Conservation (phyloP, 495 filamentous ascomycete genomes). For the Penicillium paxilli region DNA sequence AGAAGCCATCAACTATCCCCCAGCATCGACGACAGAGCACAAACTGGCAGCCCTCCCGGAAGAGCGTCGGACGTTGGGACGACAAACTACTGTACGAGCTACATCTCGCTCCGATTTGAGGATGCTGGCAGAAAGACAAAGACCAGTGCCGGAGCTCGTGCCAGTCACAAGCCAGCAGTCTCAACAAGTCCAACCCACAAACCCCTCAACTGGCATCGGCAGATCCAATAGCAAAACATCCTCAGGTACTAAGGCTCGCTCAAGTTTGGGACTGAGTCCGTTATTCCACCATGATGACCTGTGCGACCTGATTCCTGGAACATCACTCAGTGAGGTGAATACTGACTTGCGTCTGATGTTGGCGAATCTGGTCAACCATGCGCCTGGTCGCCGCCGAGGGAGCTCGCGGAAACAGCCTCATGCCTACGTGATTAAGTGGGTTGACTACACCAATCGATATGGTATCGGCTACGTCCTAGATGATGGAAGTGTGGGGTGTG, state of each 20-base stretch:
- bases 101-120: constrained; percentile 17
- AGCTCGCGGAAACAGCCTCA: constrained; percentile 37
- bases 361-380: constrained; percentile 37
- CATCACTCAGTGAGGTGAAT: constrained; percentile 43
- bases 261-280: constrained; percentile 39
- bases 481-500: constrained; percentile 80
- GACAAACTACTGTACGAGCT: constrained; percentile 21
- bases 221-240: constrained; percentile 37
- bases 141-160: background rate
- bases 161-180: background rate
- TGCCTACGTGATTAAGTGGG: constrained; percentile 78
- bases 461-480: constrained; percentile 84
- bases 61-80: constrained; percentile 9
- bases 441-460: constrained; percentile 92
- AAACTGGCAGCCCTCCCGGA: constrained; percentile 22
- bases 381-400: constrained; percentile 34
- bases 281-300: constrained; percentile 40
- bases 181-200: constrained; percentile 9
- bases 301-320: constrained; percentile 37
- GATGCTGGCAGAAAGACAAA: constrained; percentile 2
- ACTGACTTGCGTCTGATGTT: constrained; percentile 44
- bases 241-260: constrained; percentile 34
- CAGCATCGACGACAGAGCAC: constrained; percentile 21
- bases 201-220: constrained; percentile 19
- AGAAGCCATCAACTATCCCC: constrained; percentile 32